Percentiles rank a stretch among this genome's conserved stretches.
phyloP scores from a whole-genome alignment of 2,329 filamentous ascomycete species.

The Beauveria australis region DNA sequence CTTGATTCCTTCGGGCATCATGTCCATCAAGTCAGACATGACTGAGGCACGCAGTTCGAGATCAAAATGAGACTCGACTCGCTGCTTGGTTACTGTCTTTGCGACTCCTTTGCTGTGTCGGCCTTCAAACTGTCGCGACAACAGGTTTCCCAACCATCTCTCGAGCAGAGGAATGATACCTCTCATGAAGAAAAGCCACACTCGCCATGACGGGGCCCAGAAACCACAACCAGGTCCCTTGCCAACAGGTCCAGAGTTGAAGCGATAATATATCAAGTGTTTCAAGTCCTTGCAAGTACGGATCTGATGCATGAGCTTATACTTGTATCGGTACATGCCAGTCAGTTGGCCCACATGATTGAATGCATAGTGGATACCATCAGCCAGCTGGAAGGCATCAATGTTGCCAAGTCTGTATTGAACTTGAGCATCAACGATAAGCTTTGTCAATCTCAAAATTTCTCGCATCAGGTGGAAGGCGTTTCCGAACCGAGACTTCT shows the following conservation, averaged over 20 bases:
- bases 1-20: conserved; percentile 99
- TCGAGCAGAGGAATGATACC: conserved; percentile 95
- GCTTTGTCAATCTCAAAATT: conserved; percentile 88
- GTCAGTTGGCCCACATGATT: conserved; percentile 98
- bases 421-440: conserved; percentile 97
- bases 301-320: conserved; percentile 99
- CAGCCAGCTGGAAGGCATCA: conserved; percentile 95
- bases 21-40: conserved; percentile 98
- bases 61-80: conserved; percentile 97
- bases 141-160: conserved; percentile 91
- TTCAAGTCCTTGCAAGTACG: conserved; percentile 98
- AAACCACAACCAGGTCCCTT: conserved; percentile 98
- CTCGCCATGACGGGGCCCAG: conserved; percentile 97
- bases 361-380: conserved; percentile 98
- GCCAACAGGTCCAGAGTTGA: conserved; percentile 92
- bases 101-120: conserved; percentile 98
- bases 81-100: conserved; percentile 98
- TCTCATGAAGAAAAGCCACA: conserved; percentile 99
- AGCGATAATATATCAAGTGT: conserved; percentile 97
- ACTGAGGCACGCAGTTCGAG: conserved; percentile 94
- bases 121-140: conserved; percentile 96
- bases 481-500: conserved; percentile 98
- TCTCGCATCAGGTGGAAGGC: conserved; percentile 99
- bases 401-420: conserved; percentile 97
- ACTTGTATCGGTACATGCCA: conserved; percentile 99